Percentiles rank a stretch among this genome's conserved stretches.
phyloP scores from a whole-genome alignment of 169 alveolate species.

The Besnoitia besnoiti region DNA sequence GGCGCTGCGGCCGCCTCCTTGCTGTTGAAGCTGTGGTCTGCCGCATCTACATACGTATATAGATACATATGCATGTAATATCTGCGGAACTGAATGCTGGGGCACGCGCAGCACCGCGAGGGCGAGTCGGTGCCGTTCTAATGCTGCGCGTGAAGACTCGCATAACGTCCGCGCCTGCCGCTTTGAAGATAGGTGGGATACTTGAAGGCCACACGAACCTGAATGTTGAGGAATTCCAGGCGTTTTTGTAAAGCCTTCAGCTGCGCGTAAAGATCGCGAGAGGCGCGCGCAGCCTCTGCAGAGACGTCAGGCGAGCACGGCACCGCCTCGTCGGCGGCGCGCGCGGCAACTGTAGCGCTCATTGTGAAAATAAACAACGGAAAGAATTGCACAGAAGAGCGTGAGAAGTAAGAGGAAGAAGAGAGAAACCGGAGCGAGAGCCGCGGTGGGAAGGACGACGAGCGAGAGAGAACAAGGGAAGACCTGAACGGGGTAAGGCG shows the following conservation, averaged over 20 bases:
- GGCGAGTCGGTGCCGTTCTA: too few relatives aligned
- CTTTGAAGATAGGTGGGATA: too few relatives aligned
- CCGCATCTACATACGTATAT: too few relatives aligned
- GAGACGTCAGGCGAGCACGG: not conserved
- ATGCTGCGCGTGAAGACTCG: too few relatives aligned
- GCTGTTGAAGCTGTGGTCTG: too few relatives aligned
- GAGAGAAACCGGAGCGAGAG: not conserved
- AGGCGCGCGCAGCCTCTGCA: not conserved
- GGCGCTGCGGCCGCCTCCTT: too few relatives aligned
- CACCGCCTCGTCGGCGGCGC: not conserved
- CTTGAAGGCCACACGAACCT: too few relatives aligned
- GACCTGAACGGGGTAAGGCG: too few relatives aligned
- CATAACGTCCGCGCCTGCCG: too few relatives aligned
- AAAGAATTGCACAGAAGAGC: not conserved
- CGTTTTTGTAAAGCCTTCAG: slow-evolving; percentile 59
- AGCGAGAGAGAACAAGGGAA: not conserved
- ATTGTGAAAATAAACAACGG: not conserved
- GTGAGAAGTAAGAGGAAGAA: not conserved
- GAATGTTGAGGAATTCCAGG: slow-evolving; percentile 64
- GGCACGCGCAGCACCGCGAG: too few relatives aligned
- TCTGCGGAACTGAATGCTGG: too few relatives aligned
- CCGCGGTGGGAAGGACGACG: not conserved
- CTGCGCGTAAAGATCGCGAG: slow-evolving; percentile 41
- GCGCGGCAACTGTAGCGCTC: not conserved
- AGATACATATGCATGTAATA: too few relatives aligned